Evolutionary conservation across 805 yeast genomes (phyloP), one percentile per base, ranked within the genome.

Genomic region (Kluyveromyces aestuarii): DNA sequence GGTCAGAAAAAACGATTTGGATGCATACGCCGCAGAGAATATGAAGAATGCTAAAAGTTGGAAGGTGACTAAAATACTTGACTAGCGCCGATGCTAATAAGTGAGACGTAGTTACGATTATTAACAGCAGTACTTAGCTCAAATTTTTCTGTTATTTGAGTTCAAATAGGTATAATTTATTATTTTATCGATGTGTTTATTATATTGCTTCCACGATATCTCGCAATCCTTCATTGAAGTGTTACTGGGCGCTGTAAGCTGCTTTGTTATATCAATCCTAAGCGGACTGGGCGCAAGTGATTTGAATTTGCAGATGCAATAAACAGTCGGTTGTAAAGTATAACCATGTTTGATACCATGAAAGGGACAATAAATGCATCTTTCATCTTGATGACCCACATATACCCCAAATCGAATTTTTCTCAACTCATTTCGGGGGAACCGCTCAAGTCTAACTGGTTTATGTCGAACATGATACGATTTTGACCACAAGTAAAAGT

Each of bases 31-130:
- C 5, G 47, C 52, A 8, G 52, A 53, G 16, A 54, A 50, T 18
- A 45, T 53, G 8, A 56, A 59, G 44, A 60, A 61, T 45, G 52
- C 59, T n/a, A 62, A 55, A 38, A 60, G 62, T 42, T 63, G 67
- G 68, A 50, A 61, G 9, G 56, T 56, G 14, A 52, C 21, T 36
- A 21, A 35, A 43, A 17, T 18, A 19, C 39, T 17, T 40, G 13
- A 30, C 48, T 13, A 37, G 30, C 35, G 17, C 36, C 13, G 33
- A 35, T n/a, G 49, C 43, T 14, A 44, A 27, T 21, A 40, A 39
- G 17, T 36, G 38, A 16, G 16, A n/a, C 6, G 6, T n/a, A 36
- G 6, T 36, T n/a, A n/a, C 38, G 7, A 10, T 30, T 30, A 30
- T 30, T 11, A 30, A 30, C 14, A 30, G 35, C 35, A 30, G 11